Evolutionary conservation across 2,329 filamentous ascomycete genomes (phyloP).

Genomic region (Nothopassalora personata): DNA sequence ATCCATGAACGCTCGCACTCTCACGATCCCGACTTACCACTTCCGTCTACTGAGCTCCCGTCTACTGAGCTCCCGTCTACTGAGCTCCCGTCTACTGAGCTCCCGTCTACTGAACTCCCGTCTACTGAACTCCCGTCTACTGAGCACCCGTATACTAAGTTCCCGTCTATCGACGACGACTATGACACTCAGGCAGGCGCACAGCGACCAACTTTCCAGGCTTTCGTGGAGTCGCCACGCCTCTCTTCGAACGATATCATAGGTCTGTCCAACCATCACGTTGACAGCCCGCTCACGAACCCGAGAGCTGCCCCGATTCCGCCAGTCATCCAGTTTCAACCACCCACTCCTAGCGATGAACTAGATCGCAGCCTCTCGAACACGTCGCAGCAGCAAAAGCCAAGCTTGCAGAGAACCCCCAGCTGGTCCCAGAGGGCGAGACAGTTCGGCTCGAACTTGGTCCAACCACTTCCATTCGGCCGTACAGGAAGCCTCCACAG

Average conservation of each 20-base stretch:
- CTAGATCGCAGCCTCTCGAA: slow-evolving; percentile 36
- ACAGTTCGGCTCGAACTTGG: slow-evolving; percentile 43
- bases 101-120: not conserved
- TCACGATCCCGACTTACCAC: not conserved
- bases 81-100: not conserved
- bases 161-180: slow-evolving; percentile 3
- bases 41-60: not conserved
- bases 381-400: slow-evolving; percentile 3
- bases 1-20: slow-evolving; percentile 46
- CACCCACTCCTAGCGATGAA: slow-evolving; percentile 49
- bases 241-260: slow-evolving; percentile 5
- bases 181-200: slow-evolving; percentile 1
- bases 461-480: slow-evolving; percentile 37
- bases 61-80: too few relatives aligned
- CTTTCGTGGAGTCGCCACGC: slow-evolving; percentile 14
- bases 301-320: slow-evolving; percentile 54
- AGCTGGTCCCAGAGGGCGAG: slow-evolving; percentile 42
- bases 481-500: slow-evolving; percentile 20
- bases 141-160: too few relatives aligned
- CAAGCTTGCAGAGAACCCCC: slow-evolving; percentile 29
- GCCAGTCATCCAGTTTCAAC: slow-evolving; percentile 52
- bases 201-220: slow-evolving; percentile 13
- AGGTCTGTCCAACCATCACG: slow-evolving; percentile 18
- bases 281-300: slow-evolving; percentile 56
- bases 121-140: not conserved